Evolutionary conservation across 257 asterid species (phyloP).

Genomic region (Cruciata laevipes): DNA sequence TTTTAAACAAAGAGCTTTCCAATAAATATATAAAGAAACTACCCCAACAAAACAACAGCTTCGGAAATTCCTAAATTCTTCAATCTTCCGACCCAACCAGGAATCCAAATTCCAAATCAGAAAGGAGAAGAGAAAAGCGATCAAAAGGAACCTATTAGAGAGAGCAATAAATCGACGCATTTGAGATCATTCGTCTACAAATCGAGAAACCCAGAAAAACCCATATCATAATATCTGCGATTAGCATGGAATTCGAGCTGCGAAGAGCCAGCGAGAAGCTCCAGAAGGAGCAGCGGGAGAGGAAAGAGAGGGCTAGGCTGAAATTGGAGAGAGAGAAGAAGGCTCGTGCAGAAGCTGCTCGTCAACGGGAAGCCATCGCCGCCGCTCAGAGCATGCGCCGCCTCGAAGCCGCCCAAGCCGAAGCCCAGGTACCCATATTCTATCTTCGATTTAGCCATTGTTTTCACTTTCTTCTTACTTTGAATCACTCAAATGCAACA

Average conservation of each 20-base stretch:
- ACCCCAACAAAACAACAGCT: not conserved
- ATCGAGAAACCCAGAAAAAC: not conserved
- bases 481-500: not conserved
- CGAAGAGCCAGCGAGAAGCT: conserved; percentile 89
- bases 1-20: not conserved
- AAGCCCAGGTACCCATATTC: conserved; percentile 43
- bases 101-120: not conserved
- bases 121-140: not conserved
- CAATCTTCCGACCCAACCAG: not conserved
- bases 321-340: conserved; percentile 62
- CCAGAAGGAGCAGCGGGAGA: conserved; percentile 66
- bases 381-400: conserved; percentile 74
- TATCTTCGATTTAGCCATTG: not conserved
- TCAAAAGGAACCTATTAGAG: not conserved
- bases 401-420: conserved; percentile 67
- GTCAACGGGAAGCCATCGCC: conserved; percentile 78
- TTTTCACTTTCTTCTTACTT: not conserved
- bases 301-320: conserved; percentile 61
- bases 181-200: not conserved
- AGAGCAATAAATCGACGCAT: not conserved
- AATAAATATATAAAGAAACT: not conserved
- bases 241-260: conserved; percentile 74
- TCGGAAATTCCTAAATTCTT: not conserved
- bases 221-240: not conserved
- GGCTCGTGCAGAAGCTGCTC: conserved; percentile 61